These are phyloP conservation scores for Physaria fendleri DNA, from an alignment of 345 rosid genomes.

Conservation along the genomic window DNA sequence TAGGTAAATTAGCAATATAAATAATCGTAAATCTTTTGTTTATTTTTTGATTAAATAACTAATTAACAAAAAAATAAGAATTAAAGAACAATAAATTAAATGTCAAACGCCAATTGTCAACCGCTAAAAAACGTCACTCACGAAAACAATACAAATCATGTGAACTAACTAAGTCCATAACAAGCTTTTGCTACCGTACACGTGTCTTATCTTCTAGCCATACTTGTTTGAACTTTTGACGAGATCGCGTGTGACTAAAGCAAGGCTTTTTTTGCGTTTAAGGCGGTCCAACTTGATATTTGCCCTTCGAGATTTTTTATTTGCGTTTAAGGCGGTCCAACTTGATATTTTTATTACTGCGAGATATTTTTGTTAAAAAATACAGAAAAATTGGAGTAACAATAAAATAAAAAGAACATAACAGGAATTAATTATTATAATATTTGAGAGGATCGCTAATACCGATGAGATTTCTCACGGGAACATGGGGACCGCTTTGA, in stretches of 20 bases:
- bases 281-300: too few species aligned
- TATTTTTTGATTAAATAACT: background rate
- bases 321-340: conserved; percentile 28
- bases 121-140: background rate
- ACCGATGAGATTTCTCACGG: conserved; percentile 48
- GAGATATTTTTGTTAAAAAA: background rate
- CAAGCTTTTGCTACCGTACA: conserved; percentile 1
- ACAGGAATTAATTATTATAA: background rate
- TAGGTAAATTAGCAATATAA: background rate
- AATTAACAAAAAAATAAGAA: too few species aligned
- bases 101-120: conserved; percentile 2
- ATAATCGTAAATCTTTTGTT: background rate
- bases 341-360: conserved; percentile 11
- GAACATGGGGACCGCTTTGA: conserved; percentile 50
- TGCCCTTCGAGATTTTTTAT: too few species aligned
- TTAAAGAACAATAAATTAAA: too few species aligned
- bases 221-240: conserved; percentile 6
- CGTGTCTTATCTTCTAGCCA: background rate
- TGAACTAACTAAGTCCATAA: background rate
- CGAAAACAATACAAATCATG: background rate
- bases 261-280: conserved; percentile 13
- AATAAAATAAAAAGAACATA: background rate
- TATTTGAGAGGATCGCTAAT: conserved; percentile 18
- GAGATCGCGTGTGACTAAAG: conserved; percentile 19
- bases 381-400: background rate